Evolutionary conservation across 2,329 filamentous ascomycete genomes (phyloP).

Genomic region (Gaeumannomyces tritici): DNA sequence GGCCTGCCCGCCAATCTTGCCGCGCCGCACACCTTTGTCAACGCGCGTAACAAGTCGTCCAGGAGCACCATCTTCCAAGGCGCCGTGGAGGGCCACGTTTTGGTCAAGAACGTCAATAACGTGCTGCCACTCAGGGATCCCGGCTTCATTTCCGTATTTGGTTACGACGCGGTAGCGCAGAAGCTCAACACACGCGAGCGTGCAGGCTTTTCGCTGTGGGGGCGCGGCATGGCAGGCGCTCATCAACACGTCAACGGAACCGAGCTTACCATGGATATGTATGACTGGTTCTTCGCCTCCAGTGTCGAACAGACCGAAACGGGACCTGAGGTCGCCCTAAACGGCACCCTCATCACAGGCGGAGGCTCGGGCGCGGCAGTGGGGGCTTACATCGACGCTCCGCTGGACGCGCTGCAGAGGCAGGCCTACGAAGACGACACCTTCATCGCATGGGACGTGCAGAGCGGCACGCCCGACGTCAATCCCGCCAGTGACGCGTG

Average conservation of each 20-base stretch:
- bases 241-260: neutral
- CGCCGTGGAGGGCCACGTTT: slow-evolving; percentile 55
- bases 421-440: slow-evolving; percentile 45
- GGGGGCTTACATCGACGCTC: slow-evolving; percentile 29
- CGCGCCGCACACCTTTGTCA: slow-evolving; percentile 31
- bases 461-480: slow-evolving; percentile 37
- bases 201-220: slow-evolving; percentile 65
- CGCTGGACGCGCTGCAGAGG: slow-evolving; percentile 21
- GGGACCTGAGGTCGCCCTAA: slow-evolving; percentile 26
- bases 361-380: slow-evolving; percentile 39
- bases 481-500: slow-evolving; percentile 51
- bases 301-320: neutral
- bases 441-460: slow-evolving; percentile 45
- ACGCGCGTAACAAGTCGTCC: slow-evolving; percentile 40
- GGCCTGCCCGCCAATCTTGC: slow-evolving; percentile 52
- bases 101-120: slow-evolving; percentile 63
- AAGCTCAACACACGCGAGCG: slow-evolving; percentile 47
- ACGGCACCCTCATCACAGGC: slow-evolving; percentile 39
- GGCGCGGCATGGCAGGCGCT: slow-evolving; percentile 51
- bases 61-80: slow-evolving; percentile 35
- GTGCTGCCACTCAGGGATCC: slow-evolving; percentile 54
- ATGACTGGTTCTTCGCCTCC: slow-evolving; percentile 1
- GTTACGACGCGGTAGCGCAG: slow-evolving; percentile 36
- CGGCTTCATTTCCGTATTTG: slow-evolving; percentile 45
- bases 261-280: slow-evolving; percentile 1